phyloP scores from a whole-genome alignment of 768 basidiomycete genomes.

The Boletus bicolor region DNA sequence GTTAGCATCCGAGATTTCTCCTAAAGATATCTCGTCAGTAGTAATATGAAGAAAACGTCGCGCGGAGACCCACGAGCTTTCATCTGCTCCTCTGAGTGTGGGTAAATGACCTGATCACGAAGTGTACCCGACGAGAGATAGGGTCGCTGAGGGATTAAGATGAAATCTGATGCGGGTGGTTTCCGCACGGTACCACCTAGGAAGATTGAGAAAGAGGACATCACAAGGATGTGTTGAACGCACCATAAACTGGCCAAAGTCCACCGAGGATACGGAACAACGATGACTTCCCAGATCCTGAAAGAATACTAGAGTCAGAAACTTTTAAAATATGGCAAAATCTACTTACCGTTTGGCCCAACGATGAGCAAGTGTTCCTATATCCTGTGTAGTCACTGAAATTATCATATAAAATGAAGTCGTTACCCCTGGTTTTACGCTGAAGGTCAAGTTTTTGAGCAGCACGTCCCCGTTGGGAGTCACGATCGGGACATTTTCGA shows the following conservation, averaged over 20 bases:
- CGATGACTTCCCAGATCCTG: slow-evolving; percentile 85
- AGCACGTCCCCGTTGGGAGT: slow-evolving; percentile 95
- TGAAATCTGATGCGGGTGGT: slow-evolving; percentile 84
- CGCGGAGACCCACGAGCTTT: slow-evolving; percentile 51
- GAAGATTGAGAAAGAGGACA: slow-evolving; percentile 12
- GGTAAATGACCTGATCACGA: slow-evolving; percentile 95
- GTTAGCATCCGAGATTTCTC: slow-evolving; percentile 71
- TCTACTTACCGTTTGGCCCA: slow-evolving; percentile 79
- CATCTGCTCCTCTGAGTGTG: slow-evolving; percentile 82
- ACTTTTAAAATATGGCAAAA: background rate
- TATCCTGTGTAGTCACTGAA: background rate
- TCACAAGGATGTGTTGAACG: background rate
- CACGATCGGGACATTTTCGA: slow-evolving; percentile 91
- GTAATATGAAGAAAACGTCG: background rate
- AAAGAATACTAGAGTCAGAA: background rate
- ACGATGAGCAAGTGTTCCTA: slow-evolving; percentile 91
- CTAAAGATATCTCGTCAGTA: slow-evolving; percentile 32
- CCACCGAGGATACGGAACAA: slow-evolving; percentile 96
- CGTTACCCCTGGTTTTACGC: slow-evolving; percentile 78
- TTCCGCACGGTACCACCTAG: slow-evolving; percentile 77
- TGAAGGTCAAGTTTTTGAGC: slow-evolving; percentile 80
- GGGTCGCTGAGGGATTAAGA: slow-evolving; percentile 93
- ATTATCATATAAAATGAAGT: background rate
- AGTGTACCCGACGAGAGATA: slow-evolving; percentile 93
- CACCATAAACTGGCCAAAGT: slow-evolving; percentile 80